Base-by-base conservation (phyloP, 331 rosid species). In the Telfairia occidentalis region DNA sequence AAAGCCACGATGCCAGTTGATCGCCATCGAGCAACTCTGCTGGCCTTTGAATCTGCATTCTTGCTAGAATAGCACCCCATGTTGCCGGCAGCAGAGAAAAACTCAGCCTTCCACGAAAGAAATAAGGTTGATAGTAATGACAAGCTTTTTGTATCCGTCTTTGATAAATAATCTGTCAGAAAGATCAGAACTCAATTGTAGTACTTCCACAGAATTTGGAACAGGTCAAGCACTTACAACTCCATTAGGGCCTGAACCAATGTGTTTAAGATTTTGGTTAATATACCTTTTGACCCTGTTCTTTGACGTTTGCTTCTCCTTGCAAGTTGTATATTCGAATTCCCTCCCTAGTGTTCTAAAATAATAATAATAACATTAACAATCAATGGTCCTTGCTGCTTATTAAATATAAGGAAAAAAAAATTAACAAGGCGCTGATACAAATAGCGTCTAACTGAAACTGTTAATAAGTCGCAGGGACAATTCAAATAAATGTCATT, bases 1-100 rank as follows among this genome's bases (percentile, higher is more conserved):
- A 92, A 69, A 78, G 90, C 99, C 54, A 95, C 96, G 83, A 90
- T 95, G 77, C 99, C 97, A 0, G 99, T 95, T 83, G 99, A 86
- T 84, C 90, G 90, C 99, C 99, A 95, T 26, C 99, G 96, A 13
- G 96, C 77, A 12, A 79, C 34, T 69, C 97, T 81, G 65, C 43
- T 83, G 2, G 92, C 87, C 71, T 87, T 90, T 15, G 92, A 85
- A 59, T 92, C 97, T 5, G 75, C 86, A 81, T 71, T 84, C 82
- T 75, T 87, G 90, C 97, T 95, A 4, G 75, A 46, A 32, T 23
- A 65, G 83, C 99, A 92, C 45, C 97, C 96, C 99, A 95, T 95
- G 32, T 32, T 64, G 15, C 48, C 42, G 64, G 71, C 37, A 40
- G 42, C 30, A n/a, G 59, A 76, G 30, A 61, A 75, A 57, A 55